A percentile compares a stretch with the other conserved stretches of the same genome.
These are phyloP conservation scores for Penicillium sp. DNA, from an alignment of 2,329 filamentous ascomycete species.

Conservation along the genomic window DNA sequence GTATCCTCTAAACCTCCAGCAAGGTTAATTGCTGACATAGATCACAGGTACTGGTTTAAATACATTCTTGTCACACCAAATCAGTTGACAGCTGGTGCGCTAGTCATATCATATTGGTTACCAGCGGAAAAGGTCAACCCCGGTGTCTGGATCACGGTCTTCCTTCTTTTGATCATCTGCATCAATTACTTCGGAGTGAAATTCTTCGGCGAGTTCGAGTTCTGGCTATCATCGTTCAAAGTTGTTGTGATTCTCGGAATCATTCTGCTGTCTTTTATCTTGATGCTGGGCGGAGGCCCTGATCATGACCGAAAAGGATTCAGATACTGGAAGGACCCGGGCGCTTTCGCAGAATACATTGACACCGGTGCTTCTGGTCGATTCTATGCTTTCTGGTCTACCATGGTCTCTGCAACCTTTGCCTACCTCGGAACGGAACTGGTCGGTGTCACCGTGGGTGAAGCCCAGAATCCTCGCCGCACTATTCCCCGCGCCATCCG, in stretches of 20 bases:
- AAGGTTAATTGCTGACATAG: background rate
- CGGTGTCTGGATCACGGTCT: conserved; percentile 74
- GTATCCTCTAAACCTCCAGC: conserved; percentile 15
- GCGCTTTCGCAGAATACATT: conserved; percentile 55
- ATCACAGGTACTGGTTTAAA: conserved; percentile 58
- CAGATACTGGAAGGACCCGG: conserved; percentile 64
- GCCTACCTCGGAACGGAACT: conserved; percentile 76
- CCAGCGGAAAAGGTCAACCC: conserved; percentile 65
- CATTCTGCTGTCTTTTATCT: conserved; percentile 63
- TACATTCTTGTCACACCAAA: conserved; percentile 86
- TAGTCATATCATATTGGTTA: conserved; percentile 79
- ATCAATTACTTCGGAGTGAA: conserved; percentile 71
- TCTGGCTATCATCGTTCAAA: conserved; percentile 62
- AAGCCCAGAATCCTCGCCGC: conserved; percentile 74
- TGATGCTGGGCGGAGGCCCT: conserved; percentile 65
- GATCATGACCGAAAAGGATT: conserved; percentile 63
- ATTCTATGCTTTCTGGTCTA: conserved; percentile 66
- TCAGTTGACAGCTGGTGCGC: conserved; percentile 74
- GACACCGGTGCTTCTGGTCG: conserved; percentile 47
- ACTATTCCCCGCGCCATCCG: conserved; percentile 76
- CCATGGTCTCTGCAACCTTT: conserved; percentile 73
- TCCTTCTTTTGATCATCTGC: conserved; percentile 60
- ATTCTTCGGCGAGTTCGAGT: conserved; percentile 68
- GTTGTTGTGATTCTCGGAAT: conserved; percentile 65
- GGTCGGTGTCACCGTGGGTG: conserved; percentile 74